phyloP scores from a whole-genome alignment of 139 green algal species.

The Chara braunii region DNA sequence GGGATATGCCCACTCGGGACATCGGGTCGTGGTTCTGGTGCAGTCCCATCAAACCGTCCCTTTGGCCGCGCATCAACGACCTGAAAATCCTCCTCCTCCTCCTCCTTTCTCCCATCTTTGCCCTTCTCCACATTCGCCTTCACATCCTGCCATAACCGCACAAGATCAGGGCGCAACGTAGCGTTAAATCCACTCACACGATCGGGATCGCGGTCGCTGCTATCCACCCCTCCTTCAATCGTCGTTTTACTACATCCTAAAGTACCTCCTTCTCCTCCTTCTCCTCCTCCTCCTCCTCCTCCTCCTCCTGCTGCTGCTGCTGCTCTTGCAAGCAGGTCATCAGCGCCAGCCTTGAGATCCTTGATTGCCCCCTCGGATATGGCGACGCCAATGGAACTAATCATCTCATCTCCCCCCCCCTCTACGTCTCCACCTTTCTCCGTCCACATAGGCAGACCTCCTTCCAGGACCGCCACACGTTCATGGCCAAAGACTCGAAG shows the following conservation, averaged over 20 bases:
- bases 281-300: too few species aligned
- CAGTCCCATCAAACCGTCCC: slow-evolving; percentile 58
- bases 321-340: too few species aligned
- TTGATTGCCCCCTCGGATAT: too few species aligned
- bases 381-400: not conserved
- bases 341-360: too few species aligned
- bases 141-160: too few species aligned
- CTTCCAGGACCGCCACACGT: slow-evolving; percentile 80
- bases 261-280: too few species aligned
- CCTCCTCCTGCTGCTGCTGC: too few species aligned
- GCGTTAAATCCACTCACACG: too few species aligned
- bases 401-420: not conserved
- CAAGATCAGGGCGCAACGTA: too few species aligned
- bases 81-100: slow-evolving; percentile 66
- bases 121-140: slow-evolving; percentile 50
- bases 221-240: too few species aligned
- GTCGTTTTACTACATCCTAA: too few species aligned
- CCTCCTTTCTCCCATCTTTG: slow-evolving; percentile 46
- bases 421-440: slow-evolving; percentile 36
- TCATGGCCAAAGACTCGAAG: slow-evolving; percentile 74
- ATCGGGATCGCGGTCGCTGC: too few species aligned
- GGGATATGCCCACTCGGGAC: slow-evolving; percentile 78
- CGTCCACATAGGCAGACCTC: slow-evolving; percentile 74
- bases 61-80: slow-evolving; percentile 21
- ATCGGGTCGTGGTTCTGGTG: slow-evolving; percentile 64